Percentiles rank a stretch among this genome's conserved stretches.
Conservation (phyloP, 139 green algal species). For the Pseudopediastrum boryanum region DNA sequence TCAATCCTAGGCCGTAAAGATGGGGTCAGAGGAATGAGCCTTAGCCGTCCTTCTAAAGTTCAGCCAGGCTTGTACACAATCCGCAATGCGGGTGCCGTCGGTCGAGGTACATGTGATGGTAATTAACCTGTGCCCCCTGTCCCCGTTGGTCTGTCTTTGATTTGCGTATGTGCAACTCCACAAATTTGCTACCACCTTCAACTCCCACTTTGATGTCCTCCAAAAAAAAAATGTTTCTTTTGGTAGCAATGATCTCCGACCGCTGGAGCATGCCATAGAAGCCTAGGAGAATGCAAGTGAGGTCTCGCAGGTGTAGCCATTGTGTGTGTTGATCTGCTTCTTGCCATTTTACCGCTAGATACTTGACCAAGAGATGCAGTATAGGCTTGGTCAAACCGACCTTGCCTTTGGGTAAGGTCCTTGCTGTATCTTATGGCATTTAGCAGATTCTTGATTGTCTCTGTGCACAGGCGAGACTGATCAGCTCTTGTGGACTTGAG, state of each 20-base stretch:
- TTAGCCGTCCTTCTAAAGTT: not conserved
- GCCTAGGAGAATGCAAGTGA: not conserved
- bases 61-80: not conserved
- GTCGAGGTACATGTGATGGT: not conserved
- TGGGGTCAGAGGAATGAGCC: not conserved
- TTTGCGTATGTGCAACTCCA: not conserved
- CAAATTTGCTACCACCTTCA: not conserved
- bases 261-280: slow-evolving; percentile 15
- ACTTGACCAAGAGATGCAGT: not conserved
- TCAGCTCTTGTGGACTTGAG: not conserved
- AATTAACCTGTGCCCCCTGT: not conserved
- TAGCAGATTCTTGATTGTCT: not conserved
- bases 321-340: not conserved
- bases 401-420: not conserved
- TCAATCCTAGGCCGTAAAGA: not conserved
- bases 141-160: not conserved
- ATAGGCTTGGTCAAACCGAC: not conserved
- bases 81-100: not conserved
- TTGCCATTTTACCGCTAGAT: not conserved
- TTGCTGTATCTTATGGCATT: not conserved
- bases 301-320: not conserved
- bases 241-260: not conserved
- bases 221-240: too few relatives aligned
- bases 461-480: not conserved
- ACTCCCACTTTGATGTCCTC: not conserved